Evolutionary conservation across 164 flowering plant species (phyloP).

Genomic region (Amborella trichopoda): DNA sequence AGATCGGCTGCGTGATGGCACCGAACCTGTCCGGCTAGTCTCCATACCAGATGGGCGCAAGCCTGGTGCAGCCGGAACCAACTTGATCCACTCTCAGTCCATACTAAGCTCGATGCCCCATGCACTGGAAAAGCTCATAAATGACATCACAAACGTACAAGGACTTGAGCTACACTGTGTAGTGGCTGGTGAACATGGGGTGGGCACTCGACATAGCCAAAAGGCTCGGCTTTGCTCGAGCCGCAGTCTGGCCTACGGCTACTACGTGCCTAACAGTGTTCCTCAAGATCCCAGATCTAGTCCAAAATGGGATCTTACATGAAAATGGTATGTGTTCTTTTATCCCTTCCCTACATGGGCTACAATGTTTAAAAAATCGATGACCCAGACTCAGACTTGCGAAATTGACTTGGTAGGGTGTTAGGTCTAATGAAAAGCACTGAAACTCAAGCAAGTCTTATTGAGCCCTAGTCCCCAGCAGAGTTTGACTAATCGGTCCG

Average conservation of each 20-base stretch:
- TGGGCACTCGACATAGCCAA: not conserved
- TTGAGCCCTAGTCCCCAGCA: no score
- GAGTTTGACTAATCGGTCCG: no score
- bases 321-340: constrained; percentile 1
- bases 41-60: constrained; percentile 28
- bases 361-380: no score
- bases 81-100: no score
- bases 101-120: no score
- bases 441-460: no score
- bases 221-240: not conserved
- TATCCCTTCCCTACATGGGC: no score
- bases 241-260: not conserved
- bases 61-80: constrained; percentile 13
- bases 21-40: constrained; percentile 7
- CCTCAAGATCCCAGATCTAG: not conserved
- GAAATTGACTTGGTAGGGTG: no score
- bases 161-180: not conserved
- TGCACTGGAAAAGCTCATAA: constrained; percentile 19
- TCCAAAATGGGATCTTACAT: not conserved
- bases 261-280: not conserved
- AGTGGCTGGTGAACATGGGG: not conserved
- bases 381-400: no score
- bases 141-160: constrained; percentile 4
- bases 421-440: no score
- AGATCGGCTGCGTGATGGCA: not conserved